phyloP scores from a whole-genome alignment of 192 early-diverging fungal species.

The Phycomyces blakesleeanus region DNA sequence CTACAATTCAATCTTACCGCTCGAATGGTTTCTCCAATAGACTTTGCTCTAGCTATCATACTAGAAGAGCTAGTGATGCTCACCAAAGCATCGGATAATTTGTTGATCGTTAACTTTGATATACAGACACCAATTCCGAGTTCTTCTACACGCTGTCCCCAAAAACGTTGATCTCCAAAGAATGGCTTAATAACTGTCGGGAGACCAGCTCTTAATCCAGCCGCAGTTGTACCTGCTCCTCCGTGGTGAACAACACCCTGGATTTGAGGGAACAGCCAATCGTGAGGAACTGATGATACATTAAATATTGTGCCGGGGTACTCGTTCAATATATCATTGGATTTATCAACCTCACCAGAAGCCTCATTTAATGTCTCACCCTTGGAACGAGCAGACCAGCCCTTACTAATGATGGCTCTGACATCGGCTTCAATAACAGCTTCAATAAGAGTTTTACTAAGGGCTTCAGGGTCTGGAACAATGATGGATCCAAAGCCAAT shows the following conservation, averaged over 20 bases:
- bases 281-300: slow-evolving; percentile 67
- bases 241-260: slow-evolving; percentile 74
- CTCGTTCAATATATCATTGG: slow-evolving; percentile 22
- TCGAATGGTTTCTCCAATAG: slow-evolving; percentile 48
- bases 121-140: slow-evolving; percentile 58
- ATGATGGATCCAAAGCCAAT: slow-evolving; percentile 81
- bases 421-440: slow-evolving; percentile 61
- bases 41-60: slow-evolving; percentile 46
- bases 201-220: slow-evolving; percentile 66
- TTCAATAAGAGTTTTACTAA: slow-evolving; percentile 58
- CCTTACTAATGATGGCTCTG: slow-evolving; percentile 64
- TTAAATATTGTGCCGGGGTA: slow-evolving; percentile 49
- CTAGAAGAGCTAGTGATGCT: slow-evolving; percentile 48
- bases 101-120: slow-evolving; percentile 50
- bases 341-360: background rate
- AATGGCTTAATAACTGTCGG: slow-evolving; percentile 72
- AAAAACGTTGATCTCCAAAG: slow-evolving; percentile 66
- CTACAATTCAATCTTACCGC: slow-evolving; percentile 15
- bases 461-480: slow-evolving; percentile 61
- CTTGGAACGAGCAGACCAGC: slow-evolving; percentile 57
- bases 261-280: slow-evolving; percentile 68
- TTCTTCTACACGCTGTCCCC: slow-evolving; percentile 61
- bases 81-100: slow-evolving; percentile 43
- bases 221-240: slow-evolving; percentile 70
- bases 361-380: background rate